phyloP scores from a whole-genome alignment of 257 asterid genomes.

The Solanum virginianum region DNA sequence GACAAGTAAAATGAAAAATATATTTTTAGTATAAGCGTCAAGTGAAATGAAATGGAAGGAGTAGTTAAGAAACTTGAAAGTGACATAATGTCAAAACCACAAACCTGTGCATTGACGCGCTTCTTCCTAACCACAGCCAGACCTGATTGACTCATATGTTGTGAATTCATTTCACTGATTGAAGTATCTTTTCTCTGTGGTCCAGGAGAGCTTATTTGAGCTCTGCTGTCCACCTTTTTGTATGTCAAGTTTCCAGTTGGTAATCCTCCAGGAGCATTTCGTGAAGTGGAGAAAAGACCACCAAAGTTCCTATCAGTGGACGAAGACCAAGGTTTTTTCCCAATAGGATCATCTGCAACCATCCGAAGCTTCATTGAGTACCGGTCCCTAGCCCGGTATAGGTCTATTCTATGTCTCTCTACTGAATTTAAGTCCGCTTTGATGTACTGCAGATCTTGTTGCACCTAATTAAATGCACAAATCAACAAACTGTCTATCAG shows the following conservation, averaged over 20 bases:
- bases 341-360: constrained; percentile 37
- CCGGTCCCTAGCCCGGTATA: constrained; percentile 59
- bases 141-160: constrained; percentile 50
- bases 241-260: constrained; percentile 25
- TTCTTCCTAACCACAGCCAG: constrained; percentile 56
- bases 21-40: background rate
- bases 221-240: constrained; percentile 35
- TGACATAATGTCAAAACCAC: background rate
- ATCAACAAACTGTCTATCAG: background rate
- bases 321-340: constrained; percentile 31
- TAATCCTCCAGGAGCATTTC: constrained; percentile 32
- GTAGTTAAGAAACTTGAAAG: background rate
- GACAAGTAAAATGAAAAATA: background rate
- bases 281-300: constrained; percentile 37
- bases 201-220: constrained; percentile 21
- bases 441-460: constrained; percentile 48
- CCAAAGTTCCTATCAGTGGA: constrained; percentile 34
- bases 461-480: constrained; percentile 27
- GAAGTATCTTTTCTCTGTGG: constrained; percentile 43
- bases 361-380: constrained; percentile 49
- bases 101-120: constrained; percentile 75
- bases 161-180: constrained; percentile 38
- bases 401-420: constrained; percentile 55
- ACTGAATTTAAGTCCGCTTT: constrained; percentile 61
- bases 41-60: background rate